Base-by-base conservation (phyloP, 2,329 filamentous ascomycete species). In the Colletotrichum orbiculare region DNA sequence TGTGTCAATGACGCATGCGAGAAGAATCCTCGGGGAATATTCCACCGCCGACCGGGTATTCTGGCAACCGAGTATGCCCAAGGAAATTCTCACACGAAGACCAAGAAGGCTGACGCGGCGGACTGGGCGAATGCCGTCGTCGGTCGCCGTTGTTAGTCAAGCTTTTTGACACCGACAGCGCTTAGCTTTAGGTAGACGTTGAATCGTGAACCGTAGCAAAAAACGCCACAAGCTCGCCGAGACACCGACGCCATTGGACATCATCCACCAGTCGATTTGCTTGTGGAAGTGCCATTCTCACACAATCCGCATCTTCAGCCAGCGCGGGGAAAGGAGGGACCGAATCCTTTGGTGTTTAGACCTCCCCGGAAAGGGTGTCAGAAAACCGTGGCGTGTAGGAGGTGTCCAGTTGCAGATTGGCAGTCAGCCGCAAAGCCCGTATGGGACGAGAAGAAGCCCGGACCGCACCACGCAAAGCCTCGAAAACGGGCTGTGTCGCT, bases 341-440 rank as follows among this genome's bases (percentile, higher is more conserved):
- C 58, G 25, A 43, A 38, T 37, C 62, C 33, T 33, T 33, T 15
- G 52, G 47, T 60, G 62, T 61, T 65, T 58, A 58, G 57, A 46
- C 52, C 46, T 35, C 62, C 41, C n/a, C 5, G 13, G 45, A 13
- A n/a, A 35, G 46, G 37, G 62, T 52, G 53, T 62, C 52, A 48
- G 46, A 65, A 61, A 46, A 41, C 35, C 46, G 46, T 61, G 50
- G 62, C 38, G 58, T 62, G 52, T 52, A 65, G 46, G 49, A 55
- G 38, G 48, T 34, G 17, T 11, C 50, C 41, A 46, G 39, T 35
- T 49, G 39, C 50, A 38, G 49, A 15, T 33, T 46, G 43, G 57
- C 41, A 41, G 34, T 39, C 50, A 61, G 35, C 34, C 34, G 50
- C 41, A 39, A 50, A 33, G 45, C 50, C 57, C 41, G 50, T 25